A percentile compares a stretch with the other conserved stretches of the same genome.
phyloP scores from a whole-genome alignment of 352 stramenopile genomes.

The Pythium vanterpoolii region DNA sequence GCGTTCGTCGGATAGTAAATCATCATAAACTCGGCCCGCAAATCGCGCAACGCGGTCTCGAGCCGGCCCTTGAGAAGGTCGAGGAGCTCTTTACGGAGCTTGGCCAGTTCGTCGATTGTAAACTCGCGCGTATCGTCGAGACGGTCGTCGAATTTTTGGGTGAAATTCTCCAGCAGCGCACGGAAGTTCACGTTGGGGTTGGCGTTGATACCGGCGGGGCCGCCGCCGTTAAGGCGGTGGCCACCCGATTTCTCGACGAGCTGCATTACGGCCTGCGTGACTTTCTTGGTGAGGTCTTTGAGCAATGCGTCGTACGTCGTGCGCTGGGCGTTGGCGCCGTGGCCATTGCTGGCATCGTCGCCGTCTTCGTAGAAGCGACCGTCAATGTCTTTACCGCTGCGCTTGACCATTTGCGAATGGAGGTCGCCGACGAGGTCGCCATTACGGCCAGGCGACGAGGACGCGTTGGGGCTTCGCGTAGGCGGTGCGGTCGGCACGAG shows the following conservation, averaged over 20 bases:
- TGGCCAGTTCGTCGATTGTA: conserved; percentile 57
- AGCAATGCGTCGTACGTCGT: conserved; percentile 73
- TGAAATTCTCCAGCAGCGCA: conserved; percentile 69
- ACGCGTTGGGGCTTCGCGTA: background rate
- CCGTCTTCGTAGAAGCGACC: conserved; percentile 39
- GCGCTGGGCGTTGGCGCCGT: conserved; percentile 27
- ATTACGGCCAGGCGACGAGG: background rate
- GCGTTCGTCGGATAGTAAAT: conserved; percentile 27
- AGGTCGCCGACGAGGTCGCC: conserved; percentile 51
- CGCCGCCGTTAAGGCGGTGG: conserved; percentile 4
- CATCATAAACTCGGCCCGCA: conserved; percentile 67
- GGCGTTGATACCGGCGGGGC: conserved; percentile 29
- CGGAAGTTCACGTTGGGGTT: conserved; percentile 66
- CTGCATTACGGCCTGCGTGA: conserved; percentile 51
- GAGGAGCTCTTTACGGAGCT: conserved; percentile 59
- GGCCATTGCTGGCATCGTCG: background rate
- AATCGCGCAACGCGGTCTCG: conserved; percentile 51
- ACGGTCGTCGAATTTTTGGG: conserved; percentile 64
- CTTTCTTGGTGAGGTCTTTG: conserved; percentile 78
- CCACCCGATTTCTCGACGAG: conserved; percentile 36
- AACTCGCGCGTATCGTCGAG: conserved; percentile 60
- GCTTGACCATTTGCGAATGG: conserved; percentile 51
- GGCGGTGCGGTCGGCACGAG: conserved; percentile 6
- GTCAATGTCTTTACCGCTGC: conserved; percentile 37
- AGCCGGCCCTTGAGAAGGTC: conserved; percentile 60